Percentiles rank a stretch among this genome's conserved stretches.
phyloP scores from a whole-genome alignment of 2,329 filamentous ascomycete species.

The Apiospora aurea region DNA sequence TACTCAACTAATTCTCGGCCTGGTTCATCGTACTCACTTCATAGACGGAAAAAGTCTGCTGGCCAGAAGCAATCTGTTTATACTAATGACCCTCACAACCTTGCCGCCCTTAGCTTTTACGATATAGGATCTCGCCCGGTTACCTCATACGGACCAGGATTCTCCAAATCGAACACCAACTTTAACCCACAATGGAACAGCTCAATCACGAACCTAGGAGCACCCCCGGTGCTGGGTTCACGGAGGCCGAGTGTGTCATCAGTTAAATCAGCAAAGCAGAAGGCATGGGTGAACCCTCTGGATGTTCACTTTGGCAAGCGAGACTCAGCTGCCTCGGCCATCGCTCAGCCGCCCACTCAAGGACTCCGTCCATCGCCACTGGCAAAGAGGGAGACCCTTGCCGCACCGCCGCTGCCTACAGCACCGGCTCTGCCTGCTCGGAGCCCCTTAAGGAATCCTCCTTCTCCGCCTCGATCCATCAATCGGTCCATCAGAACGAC shows the following conservation, averaged over 20 bases:
- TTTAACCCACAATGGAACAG: slow-evolving; percentile 42
- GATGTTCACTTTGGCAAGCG: slow-evolving; percentile 52
- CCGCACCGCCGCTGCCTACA: slow-evolving; percentile 8
- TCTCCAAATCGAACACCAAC: neutral
- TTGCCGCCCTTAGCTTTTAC: slow-evolving; percentile 53
- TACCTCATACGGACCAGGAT: slow-evolving; percentile 23
- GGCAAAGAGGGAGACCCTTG: slow-evolving; percentile 9
- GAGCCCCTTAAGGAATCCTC: slow-evolving; percentile 34
- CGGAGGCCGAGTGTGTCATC: slow-evolving; percentile 42
- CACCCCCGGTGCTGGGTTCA: slow-evolving; percentile 43
- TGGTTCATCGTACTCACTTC: slow-evolving; percentile 47
- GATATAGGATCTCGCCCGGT: slow-evolving; percentile 45
- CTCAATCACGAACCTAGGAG: slow-evolving; percentile 43
- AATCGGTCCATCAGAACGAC: slow-evolving; percentile 35
- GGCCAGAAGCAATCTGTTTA: slow-evolving; percentile 35
- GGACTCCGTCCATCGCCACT: slow-evolving; percentile 23
- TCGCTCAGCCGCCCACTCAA: slow-evolving; percentile 28
- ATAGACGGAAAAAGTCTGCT: slow-evolving; percentile 34
- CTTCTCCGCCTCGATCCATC: slow-evolving; percentile 46
- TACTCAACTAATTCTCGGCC: slow-evolving; percentile 44
- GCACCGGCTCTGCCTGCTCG: slow-evolving; percentile 24
- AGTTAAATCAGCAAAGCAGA: slow-evolving; percentile 40
- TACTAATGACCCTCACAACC: slow-evolving; percentile 46
- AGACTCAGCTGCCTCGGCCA: slow-evolving; percentile 35
- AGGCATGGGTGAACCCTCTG: slow-evolving; percentile 55